Base-by-base conservation (phyloP, 2,329 filamentous ascomycete genomes). In the Tolypocladium pustulatum region DNA sequence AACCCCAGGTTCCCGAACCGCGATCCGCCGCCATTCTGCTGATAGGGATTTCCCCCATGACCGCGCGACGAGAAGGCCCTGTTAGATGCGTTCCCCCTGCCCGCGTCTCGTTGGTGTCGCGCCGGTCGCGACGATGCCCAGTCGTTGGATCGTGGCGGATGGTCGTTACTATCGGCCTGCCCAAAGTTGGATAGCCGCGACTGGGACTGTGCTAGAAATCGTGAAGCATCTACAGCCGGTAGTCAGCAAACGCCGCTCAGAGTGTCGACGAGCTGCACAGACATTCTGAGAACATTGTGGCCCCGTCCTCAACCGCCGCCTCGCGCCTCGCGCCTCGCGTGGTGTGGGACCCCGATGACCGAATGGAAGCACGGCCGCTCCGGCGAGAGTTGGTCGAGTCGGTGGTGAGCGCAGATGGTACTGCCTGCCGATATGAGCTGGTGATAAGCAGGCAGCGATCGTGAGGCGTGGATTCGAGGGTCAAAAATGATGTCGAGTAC, bases 201-300 rank as follows among this genome's bases (percentile, higher is more conserved):
- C 79, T 96, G 92, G 65, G 92, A 97, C 83, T 97, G 94, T 61
- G 92, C 90, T 67, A 99, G 85, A 73, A 99, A 99, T 66, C 88
- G 88, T 65, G 93, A 97, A 68, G 94, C 94, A 87, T 97, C 94
- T 97, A 69, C 57, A 55, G 1, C n/a, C 57, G 38, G 53, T 54
- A 10, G 61, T 70, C 57, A 69, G 65, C 56, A 46, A 30, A 46
- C 43, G 37, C 54, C 43, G 32, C 54, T 27, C 20, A 38, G 40
- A 53, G 49, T 12, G 34, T 10, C 9, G 43, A 54, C 20, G 36
- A 37, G 54, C 49, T 58, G 30, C 13, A 79, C 90, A 77, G 81
- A 95, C 91, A 96, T 86, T 96, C 91, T 59, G 91, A 96, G 76
- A 76, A 76, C 74, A 76, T 76, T 56, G 55, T 69, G 68, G 62